phyloP scores from a whole-genome alignment of 116 monocot genomes.

The Cymodocea nodosa region DNA sequence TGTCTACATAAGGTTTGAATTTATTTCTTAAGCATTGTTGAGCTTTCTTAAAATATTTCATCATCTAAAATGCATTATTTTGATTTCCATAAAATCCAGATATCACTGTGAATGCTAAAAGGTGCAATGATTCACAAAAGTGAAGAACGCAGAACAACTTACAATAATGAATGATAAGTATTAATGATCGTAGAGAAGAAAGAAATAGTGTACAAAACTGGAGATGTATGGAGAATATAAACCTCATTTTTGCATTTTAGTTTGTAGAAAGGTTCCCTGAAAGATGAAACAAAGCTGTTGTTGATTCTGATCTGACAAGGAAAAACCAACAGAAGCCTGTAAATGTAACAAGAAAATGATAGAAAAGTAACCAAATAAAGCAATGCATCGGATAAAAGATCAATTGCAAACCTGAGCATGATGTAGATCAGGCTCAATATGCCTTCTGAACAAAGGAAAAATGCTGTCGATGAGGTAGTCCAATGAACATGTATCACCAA shows the following conservation, averaged over 20 bases:
- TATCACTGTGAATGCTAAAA: too few relatives aligned
- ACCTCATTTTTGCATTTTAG: conserved; percentile 96
- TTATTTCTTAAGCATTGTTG: too few relatives aligned
- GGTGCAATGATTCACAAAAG: too few relatives aligned
- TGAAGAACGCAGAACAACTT: too few relatives aligned
- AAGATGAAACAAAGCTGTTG: conserved; percentile 98
- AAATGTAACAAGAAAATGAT: not conserved
- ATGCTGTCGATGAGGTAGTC: conserved; percentile 98
- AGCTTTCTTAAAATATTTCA: too few relatives aligned
- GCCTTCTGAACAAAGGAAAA: conserved; percentile 93
- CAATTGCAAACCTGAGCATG: conserved; percentile 77
- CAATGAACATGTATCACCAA: conserved; percentile 92
- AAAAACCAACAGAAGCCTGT: not conserved
- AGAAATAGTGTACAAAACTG: not conserved
- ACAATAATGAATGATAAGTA: too few relatives aligned
- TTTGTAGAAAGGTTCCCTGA: conserved; percentile 92
- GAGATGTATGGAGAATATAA: not conserved
- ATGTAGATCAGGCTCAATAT: conserved; percentile 97
- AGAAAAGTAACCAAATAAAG: not conserved
- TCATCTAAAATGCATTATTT: too few relatives aligned
- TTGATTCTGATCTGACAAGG: conserved; percentile 85
- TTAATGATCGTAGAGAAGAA: not conserved
- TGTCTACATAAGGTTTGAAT: too few relatives aligned
- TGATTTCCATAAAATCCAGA: too few relatives aligned
- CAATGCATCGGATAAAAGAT: not conserved